Evolutionary conservation across 768 basidiomycete genomes (phyloP).

Genomic region (Amanita pallidorosea): DNA sequence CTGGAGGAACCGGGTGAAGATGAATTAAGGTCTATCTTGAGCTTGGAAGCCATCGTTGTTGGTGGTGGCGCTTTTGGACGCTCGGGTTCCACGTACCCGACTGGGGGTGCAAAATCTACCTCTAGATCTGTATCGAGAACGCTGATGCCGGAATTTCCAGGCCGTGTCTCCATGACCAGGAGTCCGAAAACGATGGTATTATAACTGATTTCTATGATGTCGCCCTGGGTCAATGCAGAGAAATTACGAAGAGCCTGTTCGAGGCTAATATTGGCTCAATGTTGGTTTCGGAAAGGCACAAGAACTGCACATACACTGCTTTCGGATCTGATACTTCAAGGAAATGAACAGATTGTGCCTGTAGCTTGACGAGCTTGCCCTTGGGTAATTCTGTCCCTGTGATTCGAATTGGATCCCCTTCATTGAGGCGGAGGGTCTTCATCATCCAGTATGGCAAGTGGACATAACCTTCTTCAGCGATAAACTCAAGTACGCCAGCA

Average conservation of each 20-base stretch:
- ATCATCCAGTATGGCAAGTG: constrained; percentile 99
- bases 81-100: constrained; percentile 92
- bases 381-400: constrained; percentile 83
- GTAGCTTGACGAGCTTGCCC: constrained; percentile 93
- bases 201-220: constrained; percentile 97
- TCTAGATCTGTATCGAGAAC: constrained; percentile 95
- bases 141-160: constrained; percentile 80
- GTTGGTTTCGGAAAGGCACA: neutral
- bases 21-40: constrained; percentile 87
- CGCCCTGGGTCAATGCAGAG: constrained; percentile 83
- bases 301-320: constrained; percentile 66
- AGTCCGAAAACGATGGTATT: constrained; percentile 93
- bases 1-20: constrained; percentile 81
- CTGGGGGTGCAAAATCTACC: constrained; percentile 92
- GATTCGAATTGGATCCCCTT: constrained; percentile 92
- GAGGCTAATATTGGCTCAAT: constrained; percentile 38
- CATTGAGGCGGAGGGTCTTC: constrained; percentile 86
- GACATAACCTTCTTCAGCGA: constrained; percentile 91
- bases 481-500: constrained; percentile 97
- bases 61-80: constrained; percentile 72
- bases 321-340: constrained; percentile 96
- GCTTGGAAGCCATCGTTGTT: constrained; percentile 91
- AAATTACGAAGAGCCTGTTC: constrained; percentile 95
- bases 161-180: constrained; percentile 87
- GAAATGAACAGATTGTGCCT: constrained; percentile 92